Percentiles rank a stretch among this genome's conserved stretches.
Conservation (phyloP, 169 alveolate species). For the Cryptosporidium viatorum region DNA sequence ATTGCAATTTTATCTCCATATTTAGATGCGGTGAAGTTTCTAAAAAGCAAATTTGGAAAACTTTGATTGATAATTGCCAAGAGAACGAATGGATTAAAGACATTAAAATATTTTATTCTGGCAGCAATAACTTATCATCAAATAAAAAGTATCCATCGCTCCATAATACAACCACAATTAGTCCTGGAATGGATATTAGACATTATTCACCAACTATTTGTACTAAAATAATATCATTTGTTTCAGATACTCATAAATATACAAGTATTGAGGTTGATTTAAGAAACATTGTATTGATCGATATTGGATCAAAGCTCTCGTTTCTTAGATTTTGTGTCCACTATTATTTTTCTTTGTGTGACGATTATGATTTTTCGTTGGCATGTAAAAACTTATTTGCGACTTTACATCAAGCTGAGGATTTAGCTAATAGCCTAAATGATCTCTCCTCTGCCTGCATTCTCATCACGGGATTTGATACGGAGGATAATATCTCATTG, state of each 20-base stretch:
- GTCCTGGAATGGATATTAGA: conserved; percentile 72
- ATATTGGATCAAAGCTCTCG: conserved; percentile 38
- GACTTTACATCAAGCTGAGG: conserved; percentile 87
- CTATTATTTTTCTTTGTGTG: conserved; percentile 76
- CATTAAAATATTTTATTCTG: conserved; percentile 77
- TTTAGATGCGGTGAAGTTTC: conserved; percentile 43
- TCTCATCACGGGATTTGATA: conserved; percentile 77
- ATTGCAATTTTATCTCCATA: conserved; percentile 17
- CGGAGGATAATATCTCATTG: conserved; percentile 80
- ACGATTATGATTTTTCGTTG: conserved; percentile 78
- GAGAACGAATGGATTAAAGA: conserved; percentile 79
- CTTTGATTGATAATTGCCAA: conserved; percentile 77
- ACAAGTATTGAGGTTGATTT: conserved; percentile 5
- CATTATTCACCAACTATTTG: conserved; percentile 61
- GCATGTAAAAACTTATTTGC: conserved; percentile 87
- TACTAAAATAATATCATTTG: conserved; percentile 16
- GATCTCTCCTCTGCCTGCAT: conserved; percentile 73
- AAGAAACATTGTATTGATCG: conserved; percentile 29
- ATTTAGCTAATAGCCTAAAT: conserved; percentile 71
- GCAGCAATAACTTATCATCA: conserved; percentile 20
- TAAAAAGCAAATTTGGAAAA: conserved; percentile 79
- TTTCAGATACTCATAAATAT: conserved; percentile 29
- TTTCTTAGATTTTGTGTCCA: conserved; percentile 76
- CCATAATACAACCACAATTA: not conserved
- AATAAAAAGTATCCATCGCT: not conserved